Evolutionary conservation across 768 basidiomycete species (phyloP), one percentile per base, ranked within the genome.

Genomic region (Hysterangium stoloniferum): DNA sequence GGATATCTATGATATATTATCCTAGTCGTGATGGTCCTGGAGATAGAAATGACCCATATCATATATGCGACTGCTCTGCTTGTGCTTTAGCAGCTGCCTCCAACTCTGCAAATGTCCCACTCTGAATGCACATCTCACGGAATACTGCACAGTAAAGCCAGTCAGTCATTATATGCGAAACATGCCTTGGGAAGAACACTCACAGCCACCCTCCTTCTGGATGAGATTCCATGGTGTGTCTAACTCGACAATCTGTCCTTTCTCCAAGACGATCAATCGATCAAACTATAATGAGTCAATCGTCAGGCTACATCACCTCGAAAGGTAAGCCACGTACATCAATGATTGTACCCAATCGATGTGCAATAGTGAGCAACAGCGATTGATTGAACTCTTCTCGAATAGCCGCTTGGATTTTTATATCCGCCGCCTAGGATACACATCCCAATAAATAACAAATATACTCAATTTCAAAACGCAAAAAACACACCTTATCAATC

Each of bases 381-480:
- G 82, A 85, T 36, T 79, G 74, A 5, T 71, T 78, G 62, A 95
- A 95, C 59, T 95, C 88, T 57, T 86, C 82, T 5, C 91, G 72
- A 41, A 96, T 93, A 1, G 91, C 85, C 27, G 78, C 71, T 62
- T 95, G 92, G 50, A 95, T 95, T 67, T 91, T 92, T 6, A 85
- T 77, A 58, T 94, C 93, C 35, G 92, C 91, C 11, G 79, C 82
- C 58, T 91, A 85, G 4, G 22, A 25, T 8, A 22, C 13, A 29
- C 22, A 25, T 41, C 13, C 22, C 58, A 68, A 66, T 24, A 64
- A 58, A 13, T 56, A 40, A 36, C 9, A 25, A 32, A 25, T 22
- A 34, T 5, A 5, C n/a, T 22, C 29, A 17, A n/a, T n/a, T 15
- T 22, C 33, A 5, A 12, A 6, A 32, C 13, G 9, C n/a, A 40